These are phyloP conservation scores for Lactarius vividus DNA, from an alignment of 768 basidiomycete species.

Conservation along the genomic window DNA sequence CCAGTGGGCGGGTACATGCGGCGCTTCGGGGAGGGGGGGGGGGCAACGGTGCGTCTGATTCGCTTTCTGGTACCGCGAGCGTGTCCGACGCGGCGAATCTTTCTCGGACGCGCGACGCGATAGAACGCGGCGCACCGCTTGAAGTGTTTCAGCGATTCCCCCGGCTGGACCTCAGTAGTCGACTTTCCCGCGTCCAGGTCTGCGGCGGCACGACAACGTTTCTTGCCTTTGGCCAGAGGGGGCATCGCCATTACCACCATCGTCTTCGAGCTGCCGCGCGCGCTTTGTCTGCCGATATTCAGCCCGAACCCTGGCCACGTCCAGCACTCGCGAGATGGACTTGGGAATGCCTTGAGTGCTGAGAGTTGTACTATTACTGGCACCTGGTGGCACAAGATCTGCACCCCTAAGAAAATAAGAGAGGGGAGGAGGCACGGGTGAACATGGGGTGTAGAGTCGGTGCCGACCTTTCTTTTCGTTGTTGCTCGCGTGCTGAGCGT, in stretches of 20 bases:
- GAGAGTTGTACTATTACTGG: conserved; percentile 12
- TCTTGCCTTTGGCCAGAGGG: conserved; percentile 2
- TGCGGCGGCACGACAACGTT: conserved; percentile 29
- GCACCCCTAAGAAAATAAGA: conserved; percentile 27
- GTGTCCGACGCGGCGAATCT: conserved; percentile 48
- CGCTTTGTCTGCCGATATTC: conserved; percentile 43
- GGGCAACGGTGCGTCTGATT: conserved; percentile 29
- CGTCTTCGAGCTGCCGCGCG: conserved; percentile 33
- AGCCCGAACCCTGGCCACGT: conserved; percentile 56
- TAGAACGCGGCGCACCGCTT: conserved; percentile 69
- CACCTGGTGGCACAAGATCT: conserved; percentile 28
- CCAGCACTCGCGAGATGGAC: conserved; percentile 59
- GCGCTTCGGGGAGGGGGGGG: too few relatives aligned
- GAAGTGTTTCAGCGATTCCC: conserved; percentile 75
- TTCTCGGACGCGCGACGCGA: conserved; percentile 73
- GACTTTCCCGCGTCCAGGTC: not conserved
- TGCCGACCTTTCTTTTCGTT: conserved; percentile 33
- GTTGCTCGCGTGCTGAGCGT: conserved; percentile 34
- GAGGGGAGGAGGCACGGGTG: not conserved
- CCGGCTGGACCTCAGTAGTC: conserved; percentile 48
- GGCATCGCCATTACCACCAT: conserved; percentile 15
- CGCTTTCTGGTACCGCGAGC: conserved; percentile 45
- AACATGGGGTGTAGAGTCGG: not conserved
- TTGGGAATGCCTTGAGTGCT: conserved; percentile 68
- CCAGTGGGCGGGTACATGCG: conserved; percentile 44